These are phyloP conservation scores for Citrullus amarus DNA, from an alignment of 306 rosid genomes.

Conservation along the genomic window DNA sequence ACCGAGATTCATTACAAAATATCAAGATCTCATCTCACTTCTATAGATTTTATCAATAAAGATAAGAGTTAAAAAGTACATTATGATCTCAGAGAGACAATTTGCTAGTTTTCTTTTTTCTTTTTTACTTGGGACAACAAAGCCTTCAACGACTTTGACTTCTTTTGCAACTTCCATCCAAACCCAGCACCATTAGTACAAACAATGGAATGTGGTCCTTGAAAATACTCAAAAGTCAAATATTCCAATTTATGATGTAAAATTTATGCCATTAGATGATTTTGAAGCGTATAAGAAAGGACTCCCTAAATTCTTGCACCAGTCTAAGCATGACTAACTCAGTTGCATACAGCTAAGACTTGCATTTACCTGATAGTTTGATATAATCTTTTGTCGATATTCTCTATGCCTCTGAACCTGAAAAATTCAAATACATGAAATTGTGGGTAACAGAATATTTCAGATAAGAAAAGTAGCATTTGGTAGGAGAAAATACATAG, in stretches of 20 bases:
- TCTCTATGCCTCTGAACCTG: constrained; percentile 76
- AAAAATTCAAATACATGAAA: constrained; percentile 15
- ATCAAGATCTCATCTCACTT: neutral
- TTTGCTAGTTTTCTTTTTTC: neutral
- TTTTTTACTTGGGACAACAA: neutral
- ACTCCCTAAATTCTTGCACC: neutral
- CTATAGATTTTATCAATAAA: neutral
- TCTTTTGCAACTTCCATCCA: neutral
- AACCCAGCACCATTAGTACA: neutral
- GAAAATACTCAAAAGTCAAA: neutral
- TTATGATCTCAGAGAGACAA: neutral
- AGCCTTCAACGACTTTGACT: neutral
- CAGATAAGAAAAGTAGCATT: neutral
- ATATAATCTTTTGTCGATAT: constrained; percentile 54
- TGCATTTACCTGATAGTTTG: constrained; percentile 50
- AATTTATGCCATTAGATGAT: neutral
- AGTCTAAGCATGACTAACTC: neutral
- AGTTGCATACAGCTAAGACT: neutral
- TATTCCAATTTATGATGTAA: neutral
- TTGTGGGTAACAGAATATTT: neutral
- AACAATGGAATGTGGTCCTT: neutral
- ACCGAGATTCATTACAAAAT: constrained; percentile 4
- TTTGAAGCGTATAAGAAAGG: neutral
- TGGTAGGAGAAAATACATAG: neutral
- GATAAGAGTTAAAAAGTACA: neutral